Conservation (phyloP, 371 early-diverging fungal species). For the Mucor lusitanicus region DNA sequence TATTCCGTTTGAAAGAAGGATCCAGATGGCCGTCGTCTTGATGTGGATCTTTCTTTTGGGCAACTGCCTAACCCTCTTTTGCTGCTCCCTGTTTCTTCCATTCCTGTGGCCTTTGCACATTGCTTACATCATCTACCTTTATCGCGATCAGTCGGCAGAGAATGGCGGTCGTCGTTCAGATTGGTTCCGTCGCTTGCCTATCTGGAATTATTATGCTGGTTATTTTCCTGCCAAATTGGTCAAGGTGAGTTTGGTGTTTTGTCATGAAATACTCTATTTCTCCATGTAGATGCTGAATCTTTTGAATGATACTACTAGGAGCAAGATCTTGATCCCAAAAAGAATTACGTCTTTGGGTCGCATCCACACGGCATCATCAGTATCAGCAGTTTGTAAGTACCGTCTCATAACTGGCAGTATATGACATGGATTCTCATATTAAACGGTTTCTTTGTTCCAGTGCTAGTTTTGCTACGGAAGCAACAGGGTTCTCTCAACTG, state of each 20-base stretch:
- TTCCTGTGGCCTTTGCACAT: constrained; percentile 61
- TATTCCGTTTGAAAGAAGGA: constrained; percentile 72
- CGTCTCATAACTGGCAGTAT: no score
- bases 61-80: constrained; percentile 52
- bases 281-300: no score
- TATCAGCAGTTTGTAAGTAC: constrained; percentile 62
- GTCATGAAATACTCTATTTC: no score
- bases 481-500: constrained; percentile 55
- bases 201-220: constrained; percentile 72
- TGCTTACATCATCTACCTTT: constrained; percentile 62
- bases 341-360: constrained; percentile 77
- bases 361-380: constrained; percentile 84
- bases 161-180: constrained; percentile 64
- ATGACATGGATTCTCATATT: no score
- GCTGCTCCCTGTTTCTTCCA: constrained; percentile 36
- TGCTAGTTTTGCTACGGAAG: constrained; percentile 75
- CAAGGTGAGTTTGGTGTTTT: constrained; percentile 44
- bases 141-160: constrained; percentile 55
- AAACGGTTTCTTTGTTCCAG: no score
- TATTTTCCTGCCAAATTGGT: constrained; percentile 78
- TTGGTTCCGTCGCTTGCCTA: constrained; percentile 46
- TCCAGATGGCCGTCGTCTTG: constrained; percentile 70
- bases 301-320: background rate
- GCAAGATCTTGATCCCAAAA: constrained; percentile 69
- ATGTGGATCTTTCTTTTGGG: constrained; percentile 64